A percentile compares a stretch with the other conserved stretches of the same genome.
phyloP scores from a whole-genome alignment of 2,329 filamentous ascomycete genomes.

The Parastagonospora nodorum region DNA sequence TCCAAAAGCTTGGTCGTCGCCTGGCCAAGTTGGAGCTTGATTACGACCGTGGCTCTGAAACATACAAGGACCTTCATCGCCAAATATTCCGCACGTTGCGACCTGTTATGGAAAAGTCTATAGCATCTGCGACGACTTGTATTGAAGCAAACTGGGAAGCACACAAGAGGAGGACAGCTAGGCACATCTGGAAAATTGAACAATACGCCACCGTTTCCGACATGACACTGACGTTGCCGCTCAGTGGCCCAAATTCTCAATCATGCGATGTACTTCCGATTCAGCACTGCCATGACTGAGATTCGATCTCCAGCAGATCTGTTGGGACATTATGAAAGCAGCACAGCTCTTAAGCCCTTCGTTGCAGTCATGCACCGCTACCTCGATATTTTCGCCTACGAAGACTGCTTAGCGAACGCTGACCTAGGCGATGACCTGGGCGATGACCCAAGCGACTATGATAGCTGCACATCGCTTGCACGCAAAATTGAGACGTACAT shows the following conservation, averaged over 20 bases:
- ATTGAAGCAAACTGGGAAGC: constrained; percentile 28
- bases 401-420: constrained; percentile 12
- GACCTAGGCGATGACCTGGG: too few relatives aligned
- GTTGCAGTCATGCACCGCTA: constrained; percentile 9
- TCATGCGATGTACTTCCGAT: constrained; percentile 1
- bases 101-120: constrained; percentile 14
- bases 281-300: neutral
- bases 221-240: constrained; percentile 20
- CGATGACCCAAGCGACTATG: too few relatives aligned
- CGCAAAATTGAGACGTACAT: constrained; percentile 32
- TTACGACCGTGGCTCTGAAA: neutral
- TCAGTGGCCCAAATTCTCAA: constrained; percentile 21
- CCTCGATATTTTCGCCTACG: constrained; percentile 15
- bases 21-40: constrained; percentile 62
- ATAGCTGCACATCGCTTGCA: constrained; percentile 37
- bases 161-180: constrained; percentile 29
- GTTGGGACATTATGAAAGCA: constrained; percentile 18
- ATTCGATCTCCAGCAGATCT: constrained; percentile 15
- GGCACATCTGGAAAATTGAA: constrained; percentile 52
- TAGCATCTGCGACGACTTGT: constrained; percentile 16
- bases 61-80: neutral
- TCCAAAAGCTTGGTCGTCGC: constrained; percentile 61
- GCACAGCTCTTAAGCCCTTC: constrained; percentile 20
- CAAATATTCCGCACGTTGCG: constrained; percentile 4
- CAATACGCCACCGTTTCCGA: constrained; percentile 32